phyloP scores from a whole-genome alignment of 108 stramenopile genomes.

The Chaetoceros muelleri region DNA sequence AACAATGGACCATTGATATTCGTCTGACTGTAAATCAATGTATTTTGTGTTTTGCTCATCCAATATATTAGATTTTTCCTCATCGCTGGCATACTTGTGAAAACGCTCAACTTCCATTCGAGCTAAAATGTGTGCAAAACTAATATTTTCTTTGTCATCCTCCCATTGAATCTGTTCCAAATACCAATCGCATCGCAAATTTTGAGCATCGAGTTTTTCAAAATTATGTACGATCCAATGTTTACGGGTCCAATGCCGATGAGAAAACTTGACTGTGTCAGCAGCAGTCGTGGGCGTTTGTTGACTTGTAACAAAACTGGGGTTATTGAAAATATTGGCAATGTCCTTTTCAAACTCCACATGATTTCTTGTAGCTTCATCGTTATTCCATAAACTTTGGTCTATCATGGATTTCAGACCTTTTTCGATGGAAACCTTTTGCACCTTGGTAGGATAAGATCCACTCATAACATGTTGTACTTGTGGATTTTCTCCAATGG shows the following conservation, averaged over 20 bases:
- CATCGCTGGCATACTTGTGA: conserved; percentile 14
- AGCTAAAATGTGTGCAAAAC: conserved; percentile 70
- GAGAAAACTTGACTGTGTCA: conserved; percentile 36
- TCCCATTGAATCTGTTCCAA: conserved; percentile 63
- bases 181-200: conserved; percentile 78
- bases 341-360: conserved; percentile 61
- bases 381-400: conserved; percentile 19
- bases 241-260: conserved; percentile 60
- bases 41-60: conserved; percentile 3
- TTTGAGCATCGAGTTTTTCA: conserved; percentile 44
- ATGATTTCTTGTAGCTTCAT: conserved; percentile 25
- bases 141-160: conserved; percentile 52
- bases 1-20: neutral
- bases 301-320: conserved; percentile 30
- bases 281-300: too few relatives aligned
- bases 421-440: neutral
- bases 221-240: conserved; percentile 70
- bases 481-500: conserved; percentile 35
- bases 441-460: neutral
- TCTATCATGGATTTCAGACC: conserved; percentile 33
- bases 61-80: conserved; percentile 9
- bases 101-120: conserved; percentile 45
- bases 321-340: conserved; percentile 38
- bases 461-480: conserved; percentile 32
- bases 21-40: neutral